phyloP scores from a whole-genome alignment of 805 yeast genomes.

The Nakazawaea ernobii region DNA sequence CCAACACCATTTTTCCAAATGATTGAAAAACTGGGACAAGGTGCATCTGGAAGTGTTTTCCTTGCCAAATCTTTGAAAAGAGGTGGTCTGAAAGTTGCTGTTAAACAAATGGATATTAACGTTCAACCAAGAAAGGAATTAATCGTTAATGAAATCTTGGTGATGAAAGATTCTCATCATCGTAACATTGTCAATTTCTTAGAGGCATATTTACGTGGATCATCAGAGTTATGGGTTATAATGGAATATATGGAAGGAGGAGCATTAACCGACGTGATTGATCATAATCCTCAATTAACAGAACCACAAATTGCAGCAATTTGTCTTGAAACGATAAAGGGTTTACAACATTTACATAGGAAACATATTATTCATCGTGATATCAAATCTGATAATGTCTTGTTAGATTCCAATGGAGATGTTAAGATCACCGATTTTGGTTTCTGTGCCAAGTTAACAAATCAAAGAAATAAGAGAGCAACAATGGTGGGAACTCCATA shows the following conservation, averaged over 20 bases:
- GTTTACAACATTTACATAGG: conserved; percentile 85
- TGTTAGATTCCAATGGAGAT: conserved; percentile 73
- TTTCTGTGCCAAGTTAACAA: conserved; percentile 91
- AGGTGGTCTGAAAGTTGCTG: conserved; percentile 73
- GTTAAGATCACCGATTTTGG: conserved; percentile 94
- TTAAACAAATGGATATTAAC: conserved; percentile 90
- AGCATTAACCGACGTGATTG: conserved; percentile 90
- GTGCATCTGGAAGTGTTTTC: conserved; percentile 95
- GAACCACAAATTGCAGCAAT: conserved; percentile 92
- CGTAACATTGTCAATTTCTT: conserved; percentile 91
- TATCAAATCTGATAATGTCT: conserved; percentile 92
- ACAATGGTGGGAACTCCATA: conserved; percentile 99
- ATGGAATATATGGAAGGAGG: conserved; percentile 99
- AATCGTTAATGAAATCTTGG: conserved; percentile 91
- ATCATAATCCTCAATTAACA: conserved; percentile 69
- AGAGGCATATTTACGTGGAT: conserved; percentile 80
- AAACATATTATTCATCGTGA: conserved; percentile 95
- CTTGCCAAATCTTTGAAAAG: conserved; percentile 62
- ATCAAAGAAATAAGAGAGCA: conserved; percentile 77
- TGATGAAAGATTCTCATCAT: conserved; percentile 94
- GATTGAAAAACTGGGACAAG: conserved; percentile 90
- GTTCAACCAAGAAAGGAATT: conserved; percentile 92
- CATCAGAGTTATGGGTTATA: conserved; percentile 91
- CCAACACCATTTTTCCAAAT: conserved; percentile 80
- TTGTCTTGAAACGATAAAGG: conserved; percentile 85